Percentiles rank a stretch among this genome's conserved stretches.
phyloP scores from a whole-genome alignment of 345 rosid genomes.

The Brassica incana region DNA sequence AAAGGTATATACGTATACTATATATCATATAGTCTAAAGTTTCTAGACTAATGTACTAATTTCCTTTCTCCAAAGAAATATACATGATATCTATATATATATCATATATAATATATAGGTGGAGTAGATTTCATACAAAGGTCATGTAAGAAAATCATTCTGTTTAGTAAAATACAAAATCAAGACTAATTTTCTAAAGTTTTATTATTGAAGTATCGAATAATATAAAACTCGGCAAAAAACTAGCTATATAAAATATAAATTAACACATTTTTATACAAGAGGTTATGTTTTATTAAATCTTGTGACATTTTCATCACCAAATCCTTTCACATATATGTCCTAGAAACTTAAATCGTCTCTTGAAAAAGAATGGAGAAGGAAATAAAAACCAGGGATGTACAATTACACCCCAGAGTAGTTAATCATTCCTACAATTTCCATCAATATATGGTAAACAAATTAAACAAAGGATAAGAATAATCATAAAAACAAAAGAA shows the following conservation, averaged over 20 bases:
- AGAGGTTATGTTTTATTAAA: background rate
- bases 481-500: conserved; percentile 18
- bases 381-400: background rate
- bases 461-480: conserved; percentile 4
- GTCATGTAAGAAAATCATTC: background rate
- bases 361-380: conserved; percentile 25
- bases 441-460: background rate
- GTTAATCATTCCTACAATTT: conserved; percentile 26
- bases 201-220: background rate
- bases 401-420: conserved; percentile 32
- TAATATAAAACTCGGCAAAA: background rate
- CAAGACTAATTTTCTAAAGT: too few relatives aligned
- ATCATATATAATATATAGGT: background rate
- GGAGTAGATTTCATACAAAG: background rate
- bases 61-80: background rate
- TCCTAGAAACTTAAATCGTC: background rate
- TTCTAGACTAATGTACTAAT: background rate
- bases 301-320: background rate
- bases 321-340: background rate
- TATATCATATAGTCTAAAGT: background rate
- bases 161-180: background rate
- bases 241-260: background rate
- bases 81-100: background rate
- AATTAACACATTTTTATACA: too few relatives aligned
- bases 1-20: background rate